Evolutionary conservation across 805 yeast species (phyloP).

Genomic region (Tetrapisispora taiwanensis): DNA sequence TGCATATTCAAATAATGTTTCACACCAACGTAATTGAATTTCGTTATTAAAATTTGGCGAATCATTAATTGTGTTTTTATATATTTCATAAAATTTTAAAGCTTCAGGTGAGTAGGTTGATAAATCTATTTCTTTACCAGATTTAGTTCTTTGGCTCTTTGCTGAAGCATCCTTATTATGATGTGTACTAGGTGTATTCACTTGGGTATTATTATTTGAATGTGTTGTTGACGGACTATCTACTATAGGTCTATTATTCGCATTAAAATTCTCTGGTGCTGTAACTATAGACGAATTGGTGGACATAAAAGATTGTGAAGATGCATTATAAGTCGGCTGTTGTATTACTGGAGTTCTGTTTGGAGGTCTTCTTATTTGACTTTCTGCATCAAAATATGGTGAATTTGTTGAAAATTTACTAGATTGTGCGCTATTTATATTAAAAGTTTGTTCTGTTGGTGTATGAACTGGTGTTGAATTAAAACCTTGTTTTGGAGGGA

Average conservation of each 20-base stretch:
- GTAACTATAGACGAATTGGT: neutral
- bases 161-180: too few relatives aligned
- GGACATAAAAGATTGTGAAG: slow-evolving; percentile 1
- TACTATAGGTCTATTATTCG: neutral
- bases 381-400: neutral
- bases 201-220: neutral
- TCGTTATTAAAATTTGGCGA: slow-evolving; percentile 34
- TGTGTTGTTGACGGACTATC: neutral
- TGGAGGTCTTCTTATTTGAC: neutral
- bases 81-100: slow-evolving; percentile 15
- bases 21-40: slow-evolving; percentile 58
- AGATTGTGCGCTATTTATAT: neutral
- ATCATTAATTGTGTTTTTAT: slow-evolving; percentile 20
- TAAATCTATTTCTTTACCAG: neutral
- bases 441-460: neutral
- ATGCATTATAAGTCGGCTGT: neutral
- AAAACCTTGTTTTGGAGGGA: neutral
- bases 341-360: neutral
- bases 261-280: neutral
- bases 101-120: slow-evolving; percentile 12
- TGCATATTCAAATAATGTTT: slow-evolving; percentile 40
- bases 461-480: neutral
- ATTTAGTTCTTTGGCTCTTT: neutral
- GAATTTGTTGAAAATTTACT: neutral
- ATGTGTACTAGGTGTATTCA: too few relatives aligned